Conservation (phyloP, 2,329 filamentous ascomycete species). For the Xylariaceae sp. region DNA sequence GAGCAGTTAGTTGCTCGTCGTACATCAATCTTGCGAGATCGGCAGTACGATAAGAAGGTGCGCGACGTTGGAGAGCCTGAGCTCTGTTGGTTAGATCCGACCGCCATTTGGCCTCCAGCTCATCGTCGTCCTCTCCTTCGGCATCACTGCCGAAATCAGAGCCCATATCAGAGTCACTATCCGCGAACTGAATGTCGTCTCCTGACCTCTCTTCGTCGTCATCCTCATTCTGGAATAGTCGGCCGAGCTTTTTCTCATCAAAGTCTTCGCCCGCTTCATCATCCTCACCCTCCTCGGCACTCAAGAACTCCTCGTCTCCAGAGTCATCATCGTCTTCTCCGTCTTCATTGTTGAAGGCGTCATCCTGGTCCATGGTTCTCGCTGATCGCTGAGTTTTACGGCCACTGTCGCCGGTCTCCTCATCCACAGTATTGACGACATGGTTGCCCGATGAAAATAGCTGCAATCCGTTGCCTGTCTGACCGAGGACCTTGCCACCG, state of each 20-base stretch:
- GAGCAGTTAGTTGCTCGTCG: constrained; percentile 69
- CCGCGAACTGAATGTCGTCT: constrained; percentile 80
- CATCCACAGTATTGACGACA: constrained; percentile 54
- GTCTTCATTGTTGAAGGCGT: constrained; percentile 41
- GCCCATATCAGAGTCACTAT: constrained; percentile 93
- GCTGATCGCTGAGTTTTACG: constrained; percentile 55
- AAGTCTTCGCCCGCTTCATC: constrained; percentile 41
- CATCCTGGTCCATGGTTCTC: constrained; percentile 56
- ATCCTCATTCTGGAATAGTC: constrained; percentile 50
- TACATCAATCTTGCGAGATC: constrained; percentile 89
- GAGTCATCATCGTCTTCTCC: constrained; percentile 52
- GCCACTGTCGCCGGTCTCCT: constrained; percentile 58
- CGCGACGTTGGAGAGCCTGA: constrained; percentile 60
- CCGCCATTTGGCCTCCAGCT: constrained; percentile 78
- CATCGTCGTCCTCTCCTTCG: constrained; percentile 50
- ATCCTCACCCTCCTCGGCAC: constrained; percentile 52
- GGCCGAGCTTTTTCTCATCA: constrained; percentile 54
- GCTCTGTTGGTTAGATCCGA: constrained; percentile 75
- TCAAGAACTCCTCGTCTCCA: constrained; percentile 47
- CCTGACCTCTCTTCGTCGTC: constrained; percentile 42
- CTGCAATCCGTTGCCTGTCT: constrained; percentile 75
- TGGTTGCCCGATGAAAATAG: constrained; percentile 75
- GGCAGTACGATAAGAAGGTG: constrained; percentile 69
- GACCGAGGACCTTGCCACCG: constrained; percentile 74
- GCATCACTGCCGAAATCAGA: constrained; percentile 46